Base-by-base conservation (phyloP, 306 rosid species). In the Canavalia gladiata region DNA sequence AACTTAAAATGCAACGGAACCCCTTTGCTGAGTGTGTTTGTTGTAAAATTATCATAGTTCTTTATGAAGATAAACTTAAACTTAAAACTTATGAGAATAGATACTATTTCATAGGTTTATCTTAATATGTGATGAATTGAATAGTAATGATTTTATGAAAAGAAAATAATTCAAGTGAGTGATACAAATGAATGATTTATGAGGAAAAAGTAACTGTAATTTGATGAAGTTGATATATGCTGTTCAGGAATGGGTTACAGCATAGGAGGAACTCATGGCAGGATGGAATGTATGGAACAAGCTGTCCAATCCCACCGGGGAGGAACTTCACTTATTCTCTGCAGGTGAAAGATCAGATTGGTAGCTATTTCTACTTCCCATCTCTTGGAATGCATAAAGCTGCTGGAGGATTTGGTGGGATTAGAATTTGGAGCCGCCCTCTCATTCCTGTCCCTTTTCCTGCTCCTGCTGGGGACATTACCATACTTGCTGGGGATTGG, bases 181-280 rank as follows among this genome's bases (percentile, higher is more conserved):
- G 64, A 51, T 56, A 18, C 25, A 18, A 18, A 18, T 18, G 25
- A 18, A 18, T 18, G 25, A 18, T 18, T 18, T 18, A 18, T 18
- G 25, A 18, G 25, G 25, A 18, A 18, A 18, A 76, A 76, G 30
- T 33, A 6, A 13, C 47, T 69, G 31, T 4, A 6, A 12, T 39
- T 62, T 70, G 12, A 77, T 29, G 58, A 31, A 72, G 64, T 55
- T 54, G 41, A 34, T 81, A 50, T 68, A 13, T 71, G 85, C 31
- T 75, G 80, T 18, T 18, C 86, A 95, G 99, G 99, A 86, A 89
- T 82, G 99, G 99, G 0, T 29, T 95, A 73, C 99, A 95, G 81
- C 98, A 95, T 74, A 87, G 99, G 79, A 90, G 97, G 79, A 95
- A 93, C 84, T 95, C 99, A 65, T 95, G 97, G 97, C 86, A 81